Evolutionary conservation across 1,139 yeast species (phyloP).

Genomic region (Nakaseomyces glabratus): DNA sequence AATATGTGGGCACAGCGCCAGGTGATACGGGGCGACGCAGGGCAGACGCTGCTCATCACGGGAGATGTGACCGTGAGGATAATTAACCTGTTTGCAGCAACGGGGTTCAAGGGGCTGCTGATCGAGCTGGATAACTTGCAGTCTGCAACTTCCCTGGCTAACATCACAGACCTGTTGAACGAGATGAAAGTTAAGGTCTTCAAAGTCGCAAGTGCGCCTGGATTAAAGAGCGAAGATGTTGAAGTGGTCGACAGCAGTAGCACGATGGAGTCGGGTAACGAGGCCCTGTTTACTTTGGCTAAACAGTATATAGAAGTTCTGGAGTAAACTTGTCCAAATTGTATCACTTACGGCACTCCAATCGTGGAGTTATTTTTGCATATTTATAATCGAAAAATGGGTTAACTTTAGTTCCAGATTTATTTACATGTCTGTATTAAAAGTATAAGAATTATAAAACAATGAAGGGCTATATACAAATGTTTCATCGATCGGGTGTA

Average conservation of each 20-base stretch:
- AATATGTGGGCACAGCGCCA: constrained; percentile 30
- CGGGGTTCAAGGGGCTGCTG: constrained; percentile 30
- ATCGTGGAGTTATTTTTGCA: no score
- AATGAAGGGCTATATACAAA: no score
- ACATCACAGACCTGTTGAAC: constrained; percentile 14
- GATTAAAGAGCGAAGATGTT: no score
- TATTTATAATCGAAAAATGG: no score
- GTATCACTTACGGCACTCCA: no score
- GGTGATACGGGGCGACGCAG: constrained; percentile 29
- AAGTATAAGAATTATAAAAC: no score
- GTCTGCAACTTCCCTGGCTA: constrained; percentile 8
- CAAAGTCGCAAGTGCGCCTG: constrained; percentile 17
- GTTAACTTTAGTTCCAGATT: no score
- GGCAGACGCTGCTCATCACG: constrained; percentile 24
- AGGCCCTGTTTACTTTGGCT: background rate
- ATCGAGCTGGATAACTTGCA: constrained; percentile 19
- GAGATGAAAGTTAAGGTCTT: constrained; percentile 18
- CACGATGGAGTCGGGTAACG: background rate
- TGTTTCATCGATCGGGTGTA: no score
- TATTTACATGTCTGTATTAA: no score
- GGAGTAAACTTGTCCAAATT: no score
- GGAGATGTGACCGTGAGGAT: constrained; percentile 20
- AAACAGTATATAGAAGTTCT: constrained; percentile 3
- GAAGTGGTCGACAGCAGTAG: no score
- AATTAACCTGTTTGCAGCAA: constrained; percentile 27